phyloP scores from a whole-genome alignment of 306 rosid species.

The Gleditsia sinensis region DNA sequence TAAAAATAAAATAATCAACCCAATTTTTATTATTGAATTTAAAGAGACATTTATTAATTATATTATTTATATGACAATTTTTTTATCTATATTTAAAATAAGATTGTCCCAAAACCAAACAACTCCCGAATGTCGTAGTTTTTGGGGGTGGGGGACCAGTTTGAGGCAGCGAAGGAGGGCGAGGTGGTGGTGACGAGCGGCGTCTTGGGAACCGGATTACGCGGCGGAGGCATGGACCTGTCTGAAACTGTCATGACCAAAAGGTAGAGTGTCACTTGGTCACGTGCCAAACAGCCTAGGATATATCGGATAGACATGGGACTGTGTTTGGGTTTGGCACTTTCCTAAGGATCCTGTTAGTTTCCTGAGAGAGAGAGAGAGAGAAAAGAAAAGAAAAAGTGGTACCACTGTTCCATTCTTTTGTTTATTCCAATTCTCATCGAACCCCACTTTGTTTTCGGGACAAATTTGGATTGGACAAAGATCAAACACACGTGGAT shows the following conservation, averaged over 20 bases:
- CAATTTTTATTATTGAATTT: too few species aligned
- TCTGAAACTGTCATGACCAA: constrained; percentile 52
- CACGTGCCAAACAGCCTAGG: too few species aligned
- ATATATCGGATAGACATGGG: constrained; percentile 26
- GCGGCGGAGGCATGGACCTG: constrained; percentile 47
- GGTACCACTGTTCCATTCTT: constrained; percentile 24
- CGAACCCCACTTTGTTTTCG: neutral
- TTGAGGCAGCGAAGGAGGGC: too few species aligned
- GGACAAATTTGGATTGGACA: constrained; percentile 4
- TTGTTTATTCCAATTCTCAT: neutral
- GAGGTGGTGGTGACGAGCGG: constrained; percentile 33
- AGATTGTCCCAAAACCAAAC: too few species aligned
- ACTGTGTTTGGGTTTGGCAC: constrained; percentile 10
- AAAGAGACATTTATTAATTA: too few species aligned
- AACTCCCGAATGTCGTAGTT: too few species aligned
- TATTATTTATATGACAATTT: too few species aligned
- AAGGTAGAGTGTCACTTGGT: constrained; percentile 40
- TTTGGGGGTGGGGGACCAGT: too few species aligned
- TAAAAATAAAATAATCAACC: too few species aligned
- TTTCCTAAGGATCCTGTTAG: constrained; percentile 19
- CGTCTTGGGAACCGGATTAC: constrained; percentile 40
- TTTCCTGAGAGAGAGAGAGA: neutral
- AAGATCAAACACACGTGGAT: constrained; percentile 34
- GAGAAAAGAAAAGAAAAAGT: neutral
- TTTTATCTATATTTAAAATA: too few species aligned